Conservation (phyloP, 179 eudicot genomes). For the Spergularia azorica region DNA sequence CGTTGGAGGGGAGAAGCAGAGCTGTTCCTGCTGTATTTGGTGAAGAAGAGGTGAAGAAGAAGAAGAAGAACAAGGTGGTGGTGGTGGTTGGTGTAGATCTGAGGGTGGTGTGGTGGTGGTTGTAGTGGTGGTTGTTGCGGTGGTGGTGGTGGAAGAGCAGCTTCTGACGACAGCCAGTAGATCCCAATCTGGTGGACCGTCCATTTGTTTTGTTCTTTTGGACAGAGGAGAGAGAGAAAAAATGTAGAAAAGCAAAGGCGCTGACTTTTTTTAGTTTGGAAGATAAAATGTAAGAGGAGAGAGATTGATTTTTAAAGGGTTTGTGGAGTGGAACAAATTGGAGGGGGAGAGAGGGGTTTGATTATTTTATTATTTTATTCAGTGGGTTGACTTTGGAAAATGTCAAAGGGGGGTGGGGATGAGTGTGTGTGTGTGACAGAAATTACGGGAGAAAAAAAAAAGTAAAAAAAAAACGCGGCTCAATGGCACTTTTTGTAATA, state of each 20-base stretch:
- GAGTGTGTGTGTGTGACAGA: too few species aligned
- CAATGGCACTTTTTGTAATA: background rate
- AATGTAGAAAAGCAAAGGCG: conserved; percentile 25
- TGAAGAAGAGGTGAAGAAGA: background rate
- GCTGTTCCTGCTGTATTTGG: background rate
- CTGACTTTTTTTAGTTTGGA: conserved; percentile 33
- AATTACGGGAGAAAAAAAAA: background rate
- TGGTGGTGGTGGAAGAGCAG: conserved; percentile 29
- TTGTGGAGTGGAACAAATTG: too few species aligned
- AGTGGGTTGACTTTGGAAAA: conserved; percentile 36
- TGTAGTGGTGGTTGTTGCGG: background rate
- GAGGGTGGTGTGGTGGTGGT: background rate
- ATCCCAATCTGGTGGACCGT: conserved; percentile 44
- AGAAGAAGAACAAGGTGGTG: background rate
- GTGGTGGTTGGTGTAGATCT: background rate
- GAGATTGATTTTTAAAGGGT: background rate
- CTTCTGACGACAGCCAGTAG: conserved; percentile 40
- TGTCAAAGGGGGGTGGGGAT: conserved; percentile 34
- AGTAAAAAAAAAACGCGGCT: background rate
- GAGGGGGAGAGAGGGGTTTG: too few species aligned
- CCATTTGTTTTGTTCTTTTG: conserved; percentile 19
- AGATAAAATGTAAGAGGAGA: background rate
- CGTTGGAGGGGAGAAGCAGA: background rate
- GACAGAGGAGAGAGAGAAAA: background rate
- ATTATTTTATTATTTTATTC: background rate